These are phyloP conservation scores for Globisporangium nunn DNA, from an alignment of 352 stramenopile species.

Conservation along the genomic window DNA sequence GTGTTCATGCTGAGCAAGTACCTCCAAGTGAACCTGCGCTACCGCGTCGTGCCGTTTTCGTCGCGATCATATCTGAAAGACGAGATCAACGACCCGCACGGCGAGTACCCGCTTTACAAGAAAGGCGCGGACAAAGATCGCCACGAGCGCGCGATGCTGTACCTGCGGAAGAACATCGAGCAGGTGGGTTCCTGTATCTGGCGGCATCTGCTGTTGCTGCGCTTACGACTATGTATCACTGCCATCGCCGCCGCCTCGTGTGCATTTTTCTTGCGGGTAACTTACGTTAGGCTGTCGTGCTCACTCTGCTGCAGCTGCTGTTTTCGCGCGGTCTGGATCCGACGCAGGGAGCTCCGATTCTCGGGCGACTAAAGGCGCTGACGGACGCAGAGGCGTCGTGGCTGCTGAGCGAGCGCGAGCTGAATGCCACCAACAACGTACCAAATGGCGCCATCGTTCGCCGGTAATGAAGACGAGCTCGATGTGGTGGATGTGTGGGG, in stretches of 20 bases:
- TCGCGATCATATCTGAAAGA: constrained; percentile 79
- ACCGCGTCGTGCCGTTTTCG: constrained; percentile 73
- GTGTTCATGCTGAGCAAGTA: constrained; percentile 89
- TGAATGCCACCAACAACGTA: constrained; percentile 24
- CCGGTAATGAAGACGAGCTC: constrained; percentile 2
- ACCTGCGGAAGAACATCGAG: constrained; percentile 74
- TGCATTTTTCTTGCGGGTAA: too few relatives aligned
- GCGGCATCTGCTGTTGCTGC: not conserved
- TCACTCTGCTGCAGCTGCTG: constrained; percentile 32
- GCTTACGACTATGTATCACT: too few relatives aligned
- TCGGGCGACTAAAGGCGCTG: constrained; percentile 58
- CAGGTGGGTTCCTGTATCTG: constrained; percentile 37
- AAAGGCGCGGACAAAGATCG: constrained; percentile 71
- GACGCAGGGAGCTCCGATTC: constrained; percentile 51
- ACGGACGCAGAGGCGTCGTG: constrained; percentile 64
- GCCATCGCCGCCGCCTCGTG: too few relatives aligned
- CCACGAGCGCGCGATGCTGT: constrained; percentile 71
- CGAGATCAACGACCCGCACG: constrained; percentile 76
- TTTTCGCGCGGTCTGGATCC: constrained; percentile 72
- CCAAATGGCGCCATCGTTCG: constrained; percentile 31
- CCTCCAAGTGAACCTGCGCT: constrained; percentile 77
- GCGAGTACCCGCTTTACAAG: constrained; percentile 80
- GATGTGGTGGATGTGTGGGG: not conserved
- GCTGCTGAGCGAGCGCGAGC: constrained; percentile 48
- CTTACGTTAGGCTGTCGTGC: not conserved